Evolutionary conservation across 768 basidiomycete species (phyloP).

Genomic region (Suillus cothurnatus): DNA sequence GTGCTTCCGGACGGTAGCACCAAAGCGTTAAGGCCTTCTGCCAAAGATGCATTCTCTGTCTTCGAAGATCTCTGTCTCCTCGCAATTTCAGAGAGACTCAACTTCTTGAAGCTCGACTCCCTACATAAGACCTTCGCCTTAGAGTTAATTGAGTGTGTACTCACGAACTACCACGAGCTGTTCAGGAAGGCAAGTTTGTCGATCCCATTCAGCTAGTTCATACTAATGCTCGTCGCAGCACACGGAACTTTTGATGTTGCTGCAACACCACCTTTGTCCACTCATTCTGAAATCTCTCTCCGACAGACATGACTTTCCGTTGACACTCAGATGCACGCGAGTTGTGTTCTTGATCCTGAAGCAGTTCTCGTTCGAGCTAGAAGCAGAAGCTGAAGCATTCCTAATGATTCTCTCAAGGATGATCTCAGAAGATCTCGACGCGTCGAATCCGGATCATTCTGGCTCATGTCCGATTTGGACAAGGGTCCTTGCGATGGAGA

Average conservation of each 20-base stretch:
- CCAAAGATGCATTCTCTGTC: conserved; percentile 82
- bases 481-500: conserved; percentile 89
- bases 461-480: conserved; percentile 73
- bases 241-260: conserved; percentile 79
- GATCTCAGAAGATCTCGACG: conserved; percentile 54
- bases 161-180: conserved; percentile 88
- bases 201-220: background rate
- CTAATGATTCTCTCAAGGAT: conserved; percentile 70
- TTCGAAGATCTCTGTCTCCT: conserved; percentile 93
- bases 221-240: conserved; percentile 50
- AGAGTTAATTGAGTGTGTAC: conserved; percentile 93
- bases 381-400: conserved; percentile 86
- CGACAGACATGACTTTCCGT: conserved; percentile 80
- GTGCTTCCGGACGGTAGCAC: conserved; percentile 69
- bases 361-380: conserved; percentile 81
- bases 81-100: conserved; percentile 77
- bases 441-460: conserved; percentile 28
- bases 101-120: conserved; percentile 78
- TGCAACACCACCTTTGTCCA: conserved; percentile 88
- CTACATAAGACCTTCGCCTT: conserved; percentile 93
- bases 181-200: conserved; percentile 69
- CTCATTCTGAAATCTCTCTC: conserved; percentile 85
- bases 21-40: conserved; percentile 67
- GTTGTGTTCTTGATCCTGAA: conserved; percentile 94
- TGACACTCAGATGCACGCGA: conserved; percentile 88